Evolutionary conservation across 2,329 filamentous ascomycete species (phyloP).

Genomic region (Talaromyces sp.): DNA sequence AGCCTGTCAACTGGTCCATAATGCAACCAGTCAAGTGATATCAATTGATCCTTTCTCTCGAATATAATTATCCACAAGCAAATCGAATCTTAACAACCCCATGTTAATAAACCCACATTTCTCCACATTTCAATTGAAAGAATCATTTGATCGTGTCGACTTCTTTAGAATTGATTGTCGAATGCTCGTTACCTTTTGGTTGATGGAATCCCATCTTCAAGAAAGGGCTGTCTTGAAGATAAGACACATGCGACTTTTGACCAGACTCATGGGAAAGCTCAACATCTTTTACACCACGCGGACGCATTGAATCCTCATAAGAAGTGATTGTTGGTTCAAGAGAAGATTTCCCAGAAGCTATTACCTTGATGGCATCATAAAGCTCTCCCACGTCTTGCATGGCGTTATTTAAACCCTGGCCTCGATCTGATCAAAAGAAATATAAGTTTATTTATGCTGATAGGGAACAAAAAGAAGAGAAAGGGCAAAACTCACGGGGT

Average conservation of each 20-base stretch:
- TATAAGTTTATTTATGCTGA: neutral
- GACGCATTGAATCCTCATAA: constrained; percentile 4
- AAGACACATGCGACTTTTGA: neutral
- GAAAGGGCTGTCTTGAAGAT: constrained; percentile 4
- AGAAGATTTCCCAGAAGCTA: neutral
- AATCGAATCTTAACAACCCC: no score
- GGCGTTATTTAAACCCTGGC: constrained; percentile 7
- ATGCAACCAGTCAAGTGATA: neutral
- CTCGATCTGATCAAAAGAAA: neutral
- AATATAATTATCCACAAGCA: neutral
- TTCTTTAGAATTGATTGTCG: neutral
- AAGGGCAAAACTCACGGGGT: constrained; percentile 1
- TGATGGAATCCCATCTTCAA: constrained; percentile 2
- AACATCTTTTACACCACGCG: constrained; percentile 2
- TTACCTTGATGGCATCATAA: neutral
- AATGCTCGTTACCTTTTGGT: neutral
- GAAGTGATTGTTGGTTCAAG: neutral
- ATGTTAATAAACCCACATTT: neutral
- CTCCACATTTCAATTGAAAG: neutral
- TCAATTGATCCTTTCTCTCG: neutral
- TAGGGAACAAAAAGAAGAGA: neutral
- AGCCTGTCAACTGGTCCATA: neutral
- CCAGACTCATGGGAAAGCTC: constrained; percentile 1
- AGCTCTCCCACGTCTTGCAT: constrained; percentile 2
- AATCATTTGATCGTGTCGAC: neutral